These are phyloP conservation scores for Aphanomyces invadans DNA, from an alignment of 352 stramenopile species.

Conservation along the genomic window DNA sequence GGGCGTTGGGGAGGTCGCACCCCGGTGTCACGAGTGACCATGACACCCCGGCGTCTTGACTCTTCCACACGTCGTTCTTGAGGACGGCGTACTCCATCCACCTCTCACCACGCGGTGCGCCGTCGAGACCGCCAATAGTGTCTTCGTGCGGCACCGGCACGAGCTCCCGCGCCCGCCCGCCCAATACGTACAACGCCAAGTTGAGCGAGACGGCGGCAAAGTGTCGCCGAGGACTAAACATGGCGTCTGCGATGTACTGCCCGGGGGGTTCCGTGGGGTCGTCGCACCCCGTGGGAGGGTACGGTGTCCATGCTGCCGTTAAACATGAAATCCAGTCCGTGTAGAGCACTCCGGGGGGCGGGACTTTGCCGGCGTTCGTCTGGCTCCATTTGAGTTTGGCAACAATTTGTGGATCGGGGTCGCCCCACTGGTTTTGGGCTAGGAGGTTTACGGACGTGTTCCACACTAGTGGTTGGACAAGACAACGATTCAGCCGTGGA, in stretches of 20 bases:
- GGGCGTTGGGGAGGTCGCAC: constrained; percentile 45
- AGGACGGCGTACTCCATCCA: constrained; percentile 63
- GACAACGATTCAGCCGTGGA: background rate
- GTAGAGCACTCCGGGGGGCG: constrained; percentile 51
- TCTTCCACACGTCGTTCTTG: constrained; percentile 78
- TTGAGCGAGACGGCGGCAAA: constrained; percentile 54
- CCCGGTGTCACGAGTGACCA: constrained; percentile 67
- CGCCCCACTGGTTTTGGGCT: constrained; percentile 59
- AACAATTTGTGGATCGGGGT: constrained; percentile 58
- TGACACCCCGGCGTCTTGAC: constrained; percentile 46
- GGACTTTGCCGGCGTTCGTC: constrained; percentile 58
- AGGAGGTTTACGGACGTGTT: constrained; percentile 46
- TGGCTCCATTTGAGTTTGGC: constrained; percentile 61
- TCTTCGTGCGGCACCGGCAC: constrained; percentile 45
- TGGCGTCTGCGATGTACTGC: constrained; percentile 62
- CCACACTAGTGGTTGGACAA: constrained; percentile 28
- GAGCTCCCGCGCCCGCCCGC: constrained; percentile 52
- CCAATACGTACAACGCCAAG: constrained; percentile 53
- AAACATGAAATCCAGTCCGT: constrained; percentile 59
- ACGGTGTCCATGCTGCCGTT: constrained; percentile 41
- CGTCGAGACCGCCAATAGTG: constrained; percentile 35
- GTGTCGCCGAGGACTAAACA: constrained; percentile 66
- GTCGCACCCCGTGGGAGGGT: constrained; percentile 41
- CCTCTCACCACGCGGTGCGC: constrained; percentile 32
- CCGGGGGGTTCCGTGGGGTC: constrained; percentile 52